Evolutionary conservation across 257 asterid genomes (phyloP).

Genomic region (Echium plantagineum): DNA sequence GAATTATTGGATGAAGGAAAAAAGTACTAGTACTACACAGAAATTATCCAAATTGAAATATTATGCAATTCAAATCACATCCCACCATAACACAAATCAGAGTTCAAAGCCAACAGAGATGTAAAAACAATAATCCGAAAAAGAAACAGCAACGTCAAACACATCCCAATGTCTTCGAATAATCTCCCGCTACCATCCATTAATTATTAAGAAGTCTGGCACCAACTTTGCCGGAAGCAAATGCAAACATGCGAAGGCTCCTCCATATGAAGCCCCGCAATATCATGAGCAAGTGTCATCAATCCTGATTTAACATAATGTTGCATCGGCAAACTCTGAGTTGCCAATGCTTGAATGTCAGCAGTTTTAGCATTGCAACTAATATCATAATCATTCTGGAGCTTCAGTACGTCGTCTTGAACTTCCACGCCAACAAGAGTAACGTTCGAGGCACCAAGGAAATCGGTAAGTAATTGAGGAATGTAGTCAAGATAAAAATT

Average conservation of each 20-base stretch:
- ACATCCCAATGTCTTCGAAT: too few species aligned
- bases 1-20: too few species aligned
- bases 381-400: slow-evolving; percentile 41
- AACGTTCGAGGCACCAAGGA: slow-evolving; percentile 35
- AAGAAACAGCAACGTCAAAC: too few species aligned
- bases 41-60: too few species aligned
- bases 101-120: too few species aligned
- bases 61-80: too few species aligned
- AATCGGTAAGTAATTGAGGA: slow-evolving; percentile 23
- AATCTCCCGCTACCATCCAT: background rate
- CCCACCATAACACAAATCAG: too few species aligned
- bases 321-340: slow-evolving; percentile 34
- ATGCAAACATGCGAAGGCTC: slow-evolving; percentile 51
- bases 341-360: slow-evolving; percentile 32
- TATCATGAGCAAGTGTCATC: slow-evolving; percentile 46
- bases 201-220: background rate
- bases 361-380: slow-evolving; percentile 15
- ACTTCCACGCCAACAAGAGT: slow-evolving; percentile 60
- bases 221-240: slow-evolving; percentile 51
- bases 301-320: slow-evolving; percentile 36
- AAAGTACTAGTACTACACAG: too few species aligned
- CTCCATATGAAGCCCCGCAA: slow-evolving; percentile 34
- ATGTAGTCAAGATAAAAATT: slow-evolving; percentile 44
- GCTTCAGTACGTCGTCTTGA: slow-evolving; percentile 34
- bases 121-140: too few species aligned